Base-by-base conservation (phyloP, 176 grass and related monocot species). In the Oropetium thomaeum region DNA sequence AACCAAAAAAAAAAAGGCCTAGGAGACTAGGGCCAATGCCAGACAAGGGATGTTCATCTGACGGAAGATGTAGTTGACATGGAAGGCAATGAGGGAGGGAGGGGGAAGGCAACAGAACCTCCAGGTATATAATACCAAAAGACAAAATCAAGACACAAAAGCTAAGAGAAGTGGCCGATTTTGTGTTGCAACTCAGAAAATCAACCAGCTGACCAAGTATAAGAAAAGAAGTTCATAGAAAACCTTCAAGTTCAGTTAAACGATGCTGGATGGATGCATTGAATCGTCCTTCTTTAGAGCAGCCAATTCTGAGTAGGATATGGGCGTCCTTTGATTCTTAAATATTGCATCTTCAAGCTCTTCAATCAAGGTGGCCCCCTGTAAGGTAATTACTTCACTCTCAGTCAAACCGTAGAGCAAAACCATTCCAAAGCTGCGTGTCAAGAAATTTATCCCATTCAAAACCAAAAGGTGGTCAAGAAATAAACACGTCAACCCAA, bases 221-320 rank as follows among this genome's bases (percentile, higher is more conserved):
- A 2, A 47, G 62, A 78, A 71, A 82, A 42, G 28, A 69, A 57
- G 12, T 60, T 62, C 47, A 60, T 58, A 45, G 73, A 76, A 49
- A 57, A 97, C 96, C 96, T 95, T 99, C 91, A 43, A 99, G 96
- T 84, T 99, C 91, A 64, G 63, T 76, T 57, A 95, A 78, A 30
- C 96, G 86, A 80, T 92, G 96, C 52, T 99, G 87, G 48, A 99
- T 92, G 45, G 83, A 87, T 68, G 86, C 69, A 64, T 88, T 88
- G 82, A 90, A 90, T 70, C 96, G 87, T 10, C 73, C 90, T 86
- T 95, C 91, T 85, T 87, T 43, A 88, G 39, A 80, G 83, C 74
- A 41, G 65, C 72, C 66, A 99, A 85, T 58, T 81, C 85, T 76
- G 82, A 95, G 84, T 71, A 92, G 41, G 96, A 91, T 79, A 85